Evolutionary conservation across 2,329 filamentous ascomycete genomes (phyloP), one percentile per base, ranked within the genome.

Genomic region (Aureobasidium melanogenum): DNA sequence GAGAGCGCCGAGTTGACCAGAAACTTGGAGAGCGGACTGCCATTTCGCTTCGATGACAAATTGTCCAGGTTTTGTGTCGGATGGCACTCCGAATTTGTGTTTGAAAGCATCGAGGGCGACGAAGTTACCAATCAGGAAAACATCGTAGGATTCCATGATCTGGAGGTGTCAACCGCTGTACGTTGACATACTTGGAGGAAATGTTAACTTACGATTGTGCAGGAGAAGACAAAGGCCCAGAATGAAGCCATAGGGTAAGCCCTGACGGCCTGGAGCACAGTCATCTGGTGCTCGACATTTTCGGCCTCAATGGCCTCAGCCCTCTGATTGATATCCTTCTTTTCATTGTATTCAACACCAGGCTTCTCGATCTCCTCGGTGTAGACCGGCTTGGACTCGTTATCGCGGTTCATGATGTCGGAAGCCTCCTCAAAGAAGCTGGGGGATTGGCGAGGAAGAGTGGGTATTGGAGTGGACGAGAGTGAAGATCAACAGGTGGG

Each of bases 101-200:
- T 66, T 71, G 72, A 85, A 85, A 17, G 67, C 63, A 24, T 71
- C 58, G 8, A 80, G 75, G 62, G 83, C 82, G 44, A 85, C 71
- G 70, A 86, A 86, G 62, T 82, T 79, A 52, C 80, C 79, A 68
- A 81, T 84, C 24, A 86, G 73, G 75, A 86, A 85, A 64, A 86
- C 80, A 69, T 78, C 78, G 76, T 84, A 86, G 5, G 83, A 81
- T 69, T 86, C 84, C 84, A 86, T 86, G 66, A 84, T 83, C 83
- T 85, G 68, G 50, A 64, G 24, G 64, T 56, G 65, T 63, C 48
- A 69, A 69, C 19, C 62, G 65, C 5, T 17, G 52, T 48, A 26
- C 64, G n/a, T 19, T 61, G n/a, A n/a, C 47, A 48, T 32, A 14
- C 1, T 36, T 15, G 2, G 14, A 14, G 32, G 14, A 6, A 15